Percentiles rank a stretch among this genome's conserved stretches.
Evolutionary conservation across 1,139 yeast species (phyloP).

Genomic region (Pneumocystis wakefieldiae): DNA sequence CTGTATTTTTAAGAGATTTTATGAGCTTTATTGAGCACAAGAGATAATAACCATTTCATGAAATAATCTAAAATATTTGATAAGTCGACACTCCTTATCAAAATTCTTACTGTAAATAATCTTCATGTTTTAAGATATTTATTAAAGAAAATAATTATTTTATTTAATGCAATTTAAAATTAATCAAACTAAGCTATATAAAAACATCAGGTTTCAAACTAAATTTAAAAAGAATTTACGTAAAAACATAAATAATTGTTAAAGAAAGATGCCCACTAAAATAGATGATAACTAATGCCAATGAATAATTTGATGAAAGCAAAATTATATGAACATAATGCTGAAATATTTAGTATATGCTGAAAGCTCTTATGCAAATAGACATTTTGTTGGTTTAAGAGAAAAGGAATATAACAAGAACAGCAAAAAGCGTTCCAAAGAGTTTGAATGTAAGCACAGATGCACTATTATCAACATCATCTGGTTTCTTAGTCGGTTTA

Average conservation of each 20-base stretch:
- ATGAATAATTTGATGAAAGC: not conserved
- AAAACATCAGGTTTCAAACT: not conserved
- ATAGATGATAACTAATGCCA: not conserved
- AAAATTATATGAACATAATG: not conserved
- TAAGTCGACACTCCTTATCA: no score
- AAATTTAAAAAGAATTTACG: not conserved
- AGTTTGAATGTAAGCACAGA: not conserved
- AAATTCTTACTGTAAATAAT: no score
- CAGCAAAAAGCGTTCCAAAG: not conserved
- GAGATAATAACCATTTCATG: no score
- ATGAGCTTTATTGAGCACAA: no score
- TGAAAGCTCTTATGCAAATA: not conserved
- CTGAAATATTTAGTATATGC: not conserved
- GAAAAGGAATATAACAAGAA: not conserved
- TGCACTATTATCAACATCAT: not conserved
- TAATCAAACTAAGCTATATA: not conserved
- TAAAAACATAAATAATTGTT: not conserved
- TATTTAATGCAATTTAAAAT: no score
- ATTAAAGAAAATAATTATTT: no score
- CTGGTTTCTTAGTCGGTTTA: not conserved
- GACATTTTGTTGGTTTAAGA: not conserved
- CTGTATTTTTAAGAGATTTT: no score
- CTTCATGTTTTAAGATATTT: no score
- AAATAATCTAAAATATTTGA: no score
- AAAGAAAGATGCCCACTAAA: not conserved